Percentiles rank a stretch among this genome's conserved stretches.
These are phyloP conservation scores for Aspergillus ruber DNA, from an alignment of 2,329 filamentous ascomycete species.

Conservation along the genomic window DNA sequence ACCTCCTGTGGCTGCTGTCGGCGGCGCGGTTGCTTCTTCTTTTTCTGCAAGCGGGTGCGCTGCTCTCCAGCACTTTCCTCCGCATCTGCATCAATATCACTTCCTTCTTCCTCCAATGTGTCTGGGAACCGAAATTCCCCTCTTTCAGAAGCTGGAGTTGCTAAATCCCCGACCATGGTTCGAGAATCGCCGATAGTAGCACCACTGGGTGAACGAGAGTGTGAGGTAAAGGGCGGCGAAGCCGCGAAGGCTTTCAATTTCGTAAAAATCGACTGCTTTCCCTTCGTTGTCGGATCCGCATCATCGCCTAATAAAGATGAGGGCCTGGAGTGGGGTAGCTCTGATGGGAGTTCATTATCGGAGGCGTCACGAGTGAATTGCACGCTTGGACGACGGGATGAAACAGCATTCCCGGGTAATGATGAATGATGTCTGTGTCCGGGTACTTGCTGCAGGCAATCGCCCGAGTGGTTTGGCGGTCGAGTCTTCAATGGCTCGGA, in stretches of 20 bases:
- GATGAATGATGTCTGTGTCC: constrained; percentile 20
- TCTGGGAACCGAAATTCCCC: constrained; percentile 48
- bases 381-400: constrained; percentile 57
- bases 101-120: constrained; percentile 53
- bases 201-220: constrained; percentile 46
- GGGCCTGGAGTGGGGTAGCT: constrained; percentile 51
- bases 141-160: constrained; percentile 45
- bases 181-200: constrained; percentile 39
- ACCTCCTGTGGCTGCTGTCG: constrained; percentile 49
- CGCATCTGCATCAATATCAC: constrained; percentile 69
- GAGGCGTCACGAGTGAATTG: constrained; percentile 62
- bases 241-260: constrained; percentile 69
- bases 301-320: constrained; percentile 59
- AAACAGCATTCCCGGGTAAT: constrained; percentile 28
- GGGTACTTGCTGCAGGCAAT: constrained; percentile 13
- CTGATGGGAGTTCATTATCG: constrained; percentile 44
- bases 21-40: constrained; percentile 56
- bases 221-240: constrained; percentile 43
- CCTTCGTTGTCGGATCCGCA: constrained; percentile 54
- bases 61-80: constrained; percentile 81
- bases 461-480: constrained; percentile 19
- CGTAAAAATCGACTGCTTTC: constrained; percentile 63
- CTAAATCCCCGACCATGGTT: constrained; percentile 30
- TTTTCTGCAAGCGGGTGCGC: constrained; percentile 50
- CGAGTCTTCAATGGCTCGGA: constrained; percentile 18